Percentiles rank a stretch among this genome's conserved stretches.
Conservation (phyloP, 495 filamentous ascomycete species). For the Penicillium robsamsonii region DNA sequence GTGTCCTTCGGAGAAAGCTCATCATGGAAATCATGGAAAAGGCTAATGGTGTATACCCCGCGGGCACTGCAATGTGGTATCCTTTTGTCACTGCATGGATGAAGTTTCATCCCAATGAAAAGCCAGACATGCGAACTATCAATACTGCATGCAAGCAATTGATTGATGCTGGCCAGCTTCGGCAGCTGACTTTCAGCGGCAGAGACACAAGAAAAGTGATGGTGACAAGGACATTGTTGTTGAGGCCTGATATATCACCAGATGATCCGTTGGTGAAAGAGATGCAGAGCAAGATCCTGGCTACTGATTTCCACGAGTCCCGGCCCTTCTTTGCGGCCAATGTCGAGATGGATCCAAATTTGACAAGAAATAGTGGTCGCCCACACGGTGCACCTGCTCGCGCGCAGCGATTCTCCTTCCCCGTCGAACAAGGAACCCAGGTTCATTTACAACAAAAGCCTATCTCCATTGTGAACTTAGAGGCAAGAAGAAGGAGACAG, state of each 20-base stretch:
- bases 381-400: not conserved
- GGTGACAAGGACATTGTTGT: slow-evolving; percentile 56
- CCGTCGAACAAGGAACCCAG: slow-evolving; percentile 31
- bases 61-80: slow-evolving; percentile 67
- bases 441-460: slow-evolving; percentile 45
- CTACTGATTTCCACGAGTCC: slow-evolving; percentile 15
- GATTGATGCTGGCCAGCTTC: slow-evolving; percentile 56
- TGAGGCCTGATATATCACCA: slow-evolving; percentile 45
- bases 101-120: slow-evolving; percentile 45
- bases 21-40: slow-evolving; percentile 67
- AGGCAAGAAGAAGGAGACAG: slow-evolving; percentile 29
- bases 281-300: slow-evolving; percentile 53
- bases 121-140: slow-evolving; percentile 51
- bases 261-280: slow-evolving; percentile 51
- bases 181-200: slow-evolving; percentile 62
- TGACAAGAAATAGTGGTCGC: slow-evolving; percentile 25
- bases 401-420: slow-evolving; percentile 18
- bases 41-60: slow-evolving; percentile 71
- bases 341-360: slow-evolving; percentile 29
- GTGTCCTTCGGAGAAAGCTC: slow-evolving; percentile 55
- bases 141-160: slow-evolving; percentile 59
- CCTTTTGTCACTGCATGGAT: slow-evolving; percentile 64
- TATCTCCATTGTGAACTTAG: slow-evolving; percentile 27
- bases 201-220: slow-evolving; percentile 50
- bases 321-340: slow-evolving; percentile 35